A percentile compares a stretch with the other conserved stretches of the same genome.
Conservation (phyloP, 768 basidiomycete species). For the Collybia sordida region DNA sequence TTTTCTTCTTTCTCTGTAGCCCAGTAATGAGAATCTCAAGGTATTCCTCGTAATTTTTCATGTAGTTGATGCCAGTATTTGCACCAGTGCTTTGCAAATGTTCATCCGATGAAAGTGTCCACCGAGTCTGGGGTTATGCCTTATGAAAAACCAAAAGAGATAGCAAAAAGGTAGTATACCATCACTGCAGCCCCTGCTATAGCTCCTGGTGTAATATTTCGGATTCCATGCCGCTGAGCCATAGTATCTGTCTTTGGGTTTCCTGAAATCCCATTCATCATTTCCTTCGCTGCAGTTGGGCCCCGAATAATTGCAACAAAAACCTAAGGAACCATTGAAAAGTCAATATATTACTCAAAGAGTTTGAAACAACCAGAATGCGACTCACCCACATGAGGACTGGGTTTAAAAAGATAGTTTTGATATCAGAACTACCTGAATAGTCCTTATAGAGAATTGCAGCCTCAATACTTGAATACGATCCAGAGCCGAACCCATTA, state of each 20-base stretch:
- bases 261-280: slow-evolving; percentile 9
- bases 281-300: slow-evolving; percentile 11
- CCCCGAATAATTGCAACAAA: slow-evolving; percentile 16
- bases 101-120: slow-evolving; percentile 14
- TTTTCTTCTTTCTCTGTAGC: slow-evolving; percentile 9
- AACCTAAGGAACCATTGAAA: slow-evolving; percentile 10
- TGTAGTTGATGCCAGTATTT: slow-evolving; percentile 14
- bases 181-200: slow-evolving; percentile 11
- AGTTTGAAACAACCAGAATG: too few relatives aligned
- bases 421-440: slow-evolving; percentile 5
- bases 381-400: slow-evolving; percentile 14
- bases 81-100: slow-evolving; percentile 11
- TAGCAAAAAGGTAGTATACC: slow-evolving; percentile 7
- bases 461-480: slow-evolving; percentile 16
- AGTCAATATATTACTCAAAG: background rate
- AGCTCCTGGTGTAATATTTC: slow-evolving; percentile 15
- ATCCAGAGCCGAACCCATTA: slow-evolving; percentile 13
- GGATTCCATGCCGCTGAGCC: slow-evolving; percentile 11
- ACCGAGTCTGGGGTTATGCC: slow-evolving; percentile 8
- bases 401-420: slow-evolving; percentile 12
- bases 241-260: slow-evolving; percentile 14
- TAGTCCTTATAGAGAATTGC: slow-evolving; percentile 16
- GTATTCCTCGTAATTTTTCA: slow-evolving; percentile 14
- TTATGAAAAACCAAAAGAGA: background rate
- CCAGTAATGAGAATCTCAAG: slow-evolving; percentile 11